Conservation (phyloP, 2,329 filamentous ascomycete species). For the Penicillium sp. region DNA sequence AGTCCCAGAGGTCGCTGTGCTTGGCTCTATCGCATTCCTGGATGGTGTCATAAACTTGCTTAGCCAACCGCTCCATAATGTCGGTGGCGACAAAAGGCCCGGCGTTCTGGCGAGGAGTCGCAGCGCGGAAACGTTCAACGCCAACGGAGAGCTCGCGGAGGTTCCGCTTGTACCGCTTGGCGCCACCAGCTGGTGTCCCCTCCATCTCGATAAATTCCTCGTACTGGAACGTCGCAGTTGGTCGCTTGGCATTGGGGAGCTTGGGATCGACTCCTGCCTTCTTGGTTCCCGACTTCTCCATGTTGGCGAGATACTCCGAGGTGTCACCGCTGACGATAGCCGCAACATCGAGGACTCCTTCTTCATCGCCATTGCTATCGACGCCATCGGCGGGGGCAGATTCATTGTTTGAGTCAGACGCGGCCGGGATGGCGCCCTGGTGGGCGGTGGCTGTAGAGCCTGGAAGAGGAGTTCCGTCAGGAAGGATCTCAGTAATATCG, state of each 20-base stretch:
- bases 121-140: constrained; percentile 63
- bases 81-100: constrained; percentile 54
- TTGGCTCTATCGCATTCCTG: constrained; percentile 84
- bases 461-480: constrained; percentile 58
- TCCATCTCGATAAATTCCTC: constrained; percentile 62
- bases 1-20: constrained; percentile 88
- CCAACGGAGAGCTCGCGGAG: constrained; percentile 65
- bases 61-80: constrained; percentile 81
- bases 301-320: constrained; percentile 64
- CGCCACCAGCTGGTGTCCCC: constrained; percentile 55
- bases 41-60: constrained; percentile 80
- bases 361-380: constrained; percentile 58
- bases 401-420: constrained; percentile 52
- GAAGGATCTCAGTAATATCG: constrained; percentile 65
- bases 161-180: constrained; percentile 58
- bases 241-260: constrained; percentile 63
- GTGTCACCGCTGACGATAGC: constrained; percentile 69
- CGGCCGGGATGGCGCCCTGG: constrained; percentile 57
- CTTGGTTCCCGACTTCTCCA: constrained; percentile 61
- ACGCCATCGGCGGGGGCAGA: constrained; percentile 59
- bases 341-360: constrained; percentile 67
- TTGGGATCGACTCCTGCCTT: constrained; percentile 56
- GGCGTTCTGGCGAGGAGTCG: constrained; percentile 46
- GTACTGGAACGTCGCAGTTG: constrained; percentile 64
- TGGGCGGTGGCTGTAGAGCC: constrained; percentile 48